These are phyloP conservation scores for Kwoniella mangroviensis DNA, from an alignment of 768 basidiomycete species.

Conservation along the genomic window DNA sequence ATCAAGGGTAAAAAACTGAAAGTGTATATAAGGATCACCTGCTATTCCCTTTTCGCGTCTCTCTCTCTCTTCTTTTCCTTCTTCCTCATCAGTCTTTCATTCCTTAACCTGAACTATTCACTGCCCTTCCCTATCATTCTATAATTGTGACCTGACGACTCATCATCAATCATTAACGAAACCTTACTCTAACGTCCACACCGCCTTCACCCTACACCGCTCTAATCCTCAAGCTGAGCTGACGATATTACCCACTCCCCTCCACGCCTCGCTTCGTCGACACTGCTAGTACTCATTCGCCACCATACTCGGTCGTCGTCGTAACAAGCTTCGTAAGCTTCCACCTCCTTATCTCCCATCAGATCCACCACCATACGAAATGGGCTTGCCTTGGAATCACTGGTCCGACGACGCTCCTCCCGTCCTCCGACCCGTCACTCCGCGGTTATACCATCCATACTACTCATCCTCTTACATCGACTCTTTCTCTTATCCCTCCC, in stretches of 20 bases:
- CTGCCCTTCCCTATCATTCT: neutral
- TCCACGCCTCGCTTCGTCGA: neutral
- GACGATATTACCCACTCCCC: conserved; percentile 9
- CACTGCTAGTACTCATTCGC: neutral
- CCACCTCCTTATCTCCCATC: neutral
- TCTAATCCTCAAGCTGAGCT: neutral
- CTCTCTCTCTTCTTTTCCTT: neutral
- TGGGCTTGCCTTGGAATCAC: conserved; percentile 1
- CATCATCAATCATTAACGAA: neutral
- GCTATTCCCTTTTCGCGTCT: no score
- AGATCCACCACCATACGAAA: neutral
- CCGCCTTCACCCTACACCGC: no score
- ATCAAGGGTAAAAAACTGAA: conserved; percentile 8
- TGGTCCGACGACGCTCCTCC: neutral
- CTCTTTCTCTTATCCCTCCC: conserved; percentile 2
- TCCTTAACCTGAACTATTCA: neutral
- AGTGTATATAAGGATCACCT: neutral
- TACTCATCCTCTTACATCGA: conserved; percentile 3
- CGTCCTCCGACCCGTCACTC: neutral
- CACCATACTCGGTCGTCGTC: conserved; percentile 1
- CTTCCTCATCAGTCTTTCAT: neutral
- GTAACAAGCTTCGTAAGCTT: conserved; percentile 19
- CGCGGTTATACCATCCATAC: neutral
- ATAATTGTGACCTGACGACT: neutral
- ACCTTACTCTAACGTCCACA: no score